Conservation (phyloP, 441 rosid genomes). For the Adansonia rubrostipa region DNA sequence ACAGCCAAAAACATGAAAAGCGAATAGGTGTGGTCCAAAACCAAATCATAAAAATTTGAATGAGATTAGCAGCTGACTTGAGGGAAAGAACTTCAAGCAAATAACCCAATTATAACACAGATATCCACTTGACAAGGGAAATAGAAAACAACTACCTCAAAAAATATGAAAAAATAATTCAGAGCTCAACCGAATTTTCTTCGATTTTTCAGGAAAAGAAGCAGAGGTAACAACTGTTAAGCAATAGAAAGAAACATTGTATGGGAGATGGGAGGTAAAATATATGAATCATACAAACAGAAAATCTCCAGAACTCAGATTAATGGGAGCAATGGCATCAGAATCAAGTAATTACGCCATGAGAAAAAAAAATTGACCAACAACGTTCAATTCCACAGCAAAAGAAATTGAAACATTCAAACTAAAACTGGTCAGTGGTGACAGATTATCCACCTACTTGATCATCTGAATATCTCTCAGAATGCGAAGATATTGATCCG, state of each 20-base stretch:
- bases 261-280: not conserved
- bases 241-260: not conserved
- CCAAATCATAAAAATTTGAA: not conserved
- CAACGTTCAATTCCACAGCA: not conserved
- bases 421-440: not conserved
- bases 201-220: not conserved
- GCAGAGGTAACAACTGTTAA: not conserved
- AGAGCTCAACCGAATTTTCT: no score
- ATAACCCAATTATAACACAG: not conserved
- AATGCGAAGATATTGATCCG: slow-evolving; percentile 63
- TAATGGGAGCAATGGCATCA: not conserved
- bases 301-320: not conserved
- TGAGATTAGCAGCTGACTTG: not conserved
- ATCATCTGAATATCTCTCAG: slow-evolving; percentile 71
- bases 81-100: not conserved
- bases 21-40: not conserved
- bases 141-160: not conserved
- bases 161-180: no score
- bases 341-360: not conserved
- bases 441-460: slow-evolving; percentile 49
- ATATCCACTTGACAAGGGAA: slow-evolving; percentile 3
- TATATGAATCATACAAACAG: slow-evolving; percentile 6
- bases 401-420: not conserved
- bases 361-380: not conserved
- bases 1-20: not conserved